Conservation (phyloP, 495 filamentous ascomycete species). For the Parachaetomium inaequale region DNA sequence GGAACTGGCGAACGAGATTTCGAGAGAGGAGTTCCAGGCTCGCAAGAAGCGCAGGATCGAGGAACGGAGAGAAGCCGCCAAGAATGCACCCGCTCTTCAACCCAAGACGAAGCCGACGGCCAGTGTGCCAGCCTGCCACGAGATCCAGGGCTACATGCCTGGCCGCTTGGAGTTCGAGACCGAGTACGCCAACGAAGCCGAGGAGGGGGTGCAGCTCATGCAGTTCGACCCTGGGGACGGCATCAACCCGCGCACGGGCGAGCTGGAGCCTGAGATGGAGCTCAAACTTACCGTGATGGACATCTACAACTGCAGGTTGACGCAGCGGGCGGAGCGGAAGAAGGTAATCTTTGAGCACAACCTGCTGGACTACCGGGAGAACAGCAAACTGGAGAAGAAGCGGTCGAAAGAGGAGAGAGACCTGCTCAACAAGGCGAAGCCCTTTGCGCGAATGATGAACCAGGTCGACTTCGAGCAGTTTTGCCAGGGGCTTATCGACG, state of each 20-base stretch:
- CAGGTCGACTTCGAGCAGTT: conserved; percentile 83
- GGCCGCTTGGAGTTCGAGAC: conserved; percentile 97
- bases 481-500: conserved; percentile 76
- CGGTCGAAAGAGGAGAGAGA: conserved; percentile 92
- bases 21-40: conserved; percentile 88
- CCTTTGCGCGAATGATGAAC: conserved; percentile 96
- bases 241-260: conserved; percentile 73
- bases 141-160: conserved; percentile 98
- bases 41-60: conserved; percentile 95
- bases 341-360: conserved; percentile 95
- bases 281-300: conserved; percentile 98
- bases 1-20: conserved; percentile 68
- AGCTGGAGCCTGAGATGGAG: conserved; percentile 89
- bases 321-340: conserved; percentile 89
- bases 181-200: conserved; percentile 95
- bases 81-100: conserved; percentile 74
- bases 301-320: conserved; percentile 93
- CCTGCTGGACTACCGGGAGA: conserved; percentile 87
- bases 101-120: conserved; percentile 96
- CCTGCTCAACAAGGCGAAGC: conserved; percentile 86
- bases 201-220: conserved; percentile 97
- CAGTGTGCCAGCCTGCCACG: conserved; percentile 89
- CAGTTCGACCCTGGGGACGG: conserved; percentile 96
- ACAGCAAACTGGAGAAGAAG: conserved; percentile 83
- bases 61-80: conserved; percentile 80